Percentiles rank a stretch among this genome's conserved stretches.
phyloP scores from a whole-genome alignment of 208 protist genomes.

The Trypanosoma cruzi region DNA sequence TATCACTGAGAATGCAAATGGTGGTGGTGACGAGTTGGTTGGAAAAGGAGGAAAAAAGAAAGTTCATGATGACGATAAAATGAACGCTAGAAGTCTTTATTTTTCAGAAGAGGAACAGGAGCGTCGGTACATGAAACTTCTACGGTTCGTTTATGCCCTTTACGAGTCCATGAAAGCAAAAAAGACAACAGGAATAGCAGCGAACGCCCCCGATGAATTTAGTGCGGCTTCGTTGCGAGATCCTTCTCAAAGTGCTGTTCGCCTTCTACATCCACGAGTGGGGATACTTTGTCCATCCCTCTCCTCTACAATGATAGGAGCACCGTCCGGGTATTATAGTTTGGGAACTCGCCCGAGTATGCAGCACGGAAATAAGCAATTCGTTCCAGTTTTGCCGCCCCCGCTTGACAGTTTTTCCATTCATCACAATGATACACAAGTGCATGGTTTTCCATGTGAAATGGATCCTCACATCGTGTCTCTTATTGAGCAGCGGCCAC shows the following conservation, averaged over 20 bases:
- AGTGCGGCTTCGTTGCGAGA: not conserved
- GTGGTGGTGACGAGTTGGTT: not conserved
- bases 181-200: no score
- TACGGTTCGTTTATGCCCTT: conserved; percentile 19
- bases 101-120: not conserved
- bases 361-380: conserved; percentile 52
- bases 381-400: conserved; percentile 37
- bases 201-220: not conserved
- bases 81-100: not conserved
- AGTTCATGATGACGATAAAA: not conserved
- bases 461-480: conserved; percentile 37
- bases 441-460: not conserved
- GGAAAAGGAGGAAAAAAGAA: not conserved
- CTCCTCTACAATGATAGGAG: conserved; percentile 19
- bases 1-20: not conserved
- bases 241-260: not conserved
- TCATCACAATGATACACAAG: not conserved
- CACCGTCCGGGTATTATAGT: conserved; percentile 73
- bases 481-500: conserved; percentile 45
- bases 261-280: not conserved
- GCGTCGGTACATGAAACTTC: conserved; percentile 10
- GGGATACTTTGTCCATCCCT: not conserved
- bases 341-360: conserved; percentile 51
- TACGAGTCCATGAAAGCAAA: no score
- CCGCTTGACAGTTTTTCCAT: conserved; percentile 38